phyloP scores from a whole-genome alignment of 768 basidiomycete species.

The Phlegmacium glaucopus region DNA sequence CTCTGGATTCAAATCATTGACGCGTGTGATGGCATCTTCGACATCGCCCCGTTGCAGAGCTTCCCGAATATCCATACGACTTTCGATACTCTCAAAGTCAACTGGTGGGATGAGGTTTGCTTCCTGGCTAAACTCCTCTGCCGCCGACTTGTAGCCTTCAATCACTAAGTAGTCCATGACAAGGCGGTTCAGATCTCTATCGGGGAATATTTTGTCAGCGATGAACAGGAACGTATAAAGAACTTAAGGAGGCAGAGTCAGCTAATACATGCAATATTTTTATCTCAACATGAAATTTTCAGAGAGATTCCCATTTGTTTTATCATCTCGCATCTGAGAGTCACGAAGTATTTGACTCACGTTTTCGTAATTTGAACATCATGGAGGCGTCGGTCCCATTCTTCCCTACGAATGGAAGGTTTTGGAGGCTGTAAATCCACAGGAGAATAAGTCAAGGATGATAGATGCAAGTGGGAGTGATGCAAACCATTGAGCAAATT shows the following conservation, averaged over 20 bases:
- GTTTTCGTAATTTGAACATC: constrained; percentile 83
- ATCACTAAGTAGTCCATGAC: constrained; percentile 98
- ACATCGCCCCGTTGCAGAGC: constrained; percentile 93
- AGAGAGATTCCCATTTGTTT: constrained; percentile 99
- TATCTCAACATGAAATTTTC: constrained; percentile 65
- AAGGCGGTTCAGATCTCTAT: constrained; percentile 88
- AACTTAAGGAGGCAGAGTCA: constrained; percentile 44
- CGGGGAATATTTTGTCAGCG: constrained; percentile 15
- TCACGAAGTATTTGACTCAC: constrained; percentile 54
- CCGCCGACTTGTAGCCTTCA: constrained; percentile 95
- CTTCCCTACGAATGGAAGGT: constrained; percentile 64
- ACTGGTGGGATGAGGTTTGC: constrained; percentile 73
- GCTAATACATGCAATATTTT: constrained; percentile 86
- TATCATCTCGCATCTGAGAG: constrained; percentile 49
- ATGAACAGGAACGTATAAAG: constrained; percentile 10
- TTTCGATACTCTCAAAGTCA: constrained; percentile 91
- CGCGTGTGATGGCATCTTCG: constrained; percentile 90
- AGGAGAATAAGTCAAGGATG: constrained; percentile 6
- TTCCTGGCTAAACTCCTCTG: constrained; percentile 91
- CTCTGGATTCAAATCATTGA: constrained; percentile 96
- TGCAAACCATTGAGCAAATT: constrained; percentile 34
- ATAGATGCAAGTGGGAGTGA: constrained; percentile 4
- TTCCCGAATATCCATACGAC: constrained; percentile 90
- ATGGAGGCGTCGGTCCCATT: constrained; percentile 83
- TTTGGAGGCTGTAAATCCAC: constrained; percentile 42